Evolutionary conservation across 176 grass and related monocot species (phyloP), one percentile per base, ranked within the genome.

Genomic region (Chloris gayana): DNA sequence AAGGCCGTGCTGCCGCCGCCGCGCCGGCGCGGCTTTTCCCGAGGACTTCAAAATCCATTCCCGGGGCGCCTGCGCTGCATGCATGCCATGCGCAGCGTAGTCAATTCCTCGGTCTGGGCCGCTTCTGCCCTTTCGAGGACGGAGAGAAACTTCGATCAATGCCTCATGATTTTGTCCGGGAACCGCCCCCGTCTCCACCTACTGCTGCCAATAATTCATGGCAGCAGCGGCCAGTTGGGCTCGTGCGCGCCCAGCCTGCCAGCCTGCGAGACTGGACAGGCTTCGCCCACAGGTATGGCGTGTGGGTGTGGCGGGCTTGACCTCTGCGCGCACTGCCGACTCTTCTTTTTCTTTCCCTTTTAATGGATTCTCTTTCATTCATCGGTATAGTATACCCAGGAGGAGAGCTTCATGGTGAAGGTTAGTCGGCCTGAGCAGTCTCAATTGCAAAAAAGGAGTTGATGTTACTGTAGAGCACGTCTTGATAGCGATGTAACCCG

Each of bases 171-270:
- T 88, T 32, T 34, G 80, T 65, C 60, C 29, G 15, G 47, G 74
- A 85, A 21, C 12, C 21, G 14, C 19, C 6, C 65, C 47, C 10
- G 56, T 15, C 41, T 33, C n/a, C 47, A 60, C 80, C 68, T 7
- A 78, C 49, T 59, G 2, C 50, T 54, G 19, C 34, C 80, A 87
- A 83, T 87, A 78, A 83, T 83, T 72, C 73, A 59, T 25, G 50
- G 73, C 80, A 59, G 10, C 56, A 59, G 56, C n/a, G 9, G 9
- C 19, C 56, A 59, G 56, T 11, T 26, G 56, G 53, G 56, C 56
- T 59, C 56, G n/a, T 59, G 56, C n/a, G 22, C n/a, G 19, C 7
- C 14, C 56, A 50, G 39, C 64, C 57, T 30, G 59, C 59, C 85
- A 87, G 80, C 0, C 72, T 54, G 50, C 50, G 50, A 45, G 34